Evolutionary conservation across 169 alveolate genomes (phyloP).

Genomic region (Plasmodium chabaudi): DNA sequence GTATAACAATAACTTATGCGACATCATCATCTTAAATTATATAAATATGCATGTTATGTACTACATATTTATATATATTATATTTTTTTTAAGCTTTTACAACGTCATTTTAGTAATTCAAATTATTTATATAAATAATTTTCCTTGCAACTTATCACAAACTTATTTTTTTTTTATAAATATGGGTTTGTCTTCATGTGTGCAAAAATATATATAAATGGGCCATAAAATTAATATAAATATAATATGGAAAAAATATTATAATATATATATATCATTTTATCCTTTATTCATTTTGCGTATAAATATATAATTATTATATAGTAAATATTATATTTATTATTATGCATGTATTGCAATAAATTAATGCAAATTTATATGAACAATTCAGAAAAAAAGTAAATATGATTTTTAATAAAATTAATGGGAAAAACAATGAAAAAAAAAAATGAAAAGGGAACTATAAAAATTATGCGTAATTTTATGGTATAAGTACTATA

Average conservation of each 20-base stretch:
- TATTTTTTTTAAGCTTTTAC: too few species aligned
- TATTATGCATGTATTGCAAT: neutral
- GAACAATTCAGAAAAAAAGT: slow-evolving; percentile 12
- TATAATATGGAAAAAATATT: too few species aligned
- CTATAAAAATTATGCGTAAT: slow-evolving; percentile 15
- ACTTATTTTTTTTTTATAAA: neutral
- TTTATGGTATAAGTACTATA: slow-evolving; percentile 15
- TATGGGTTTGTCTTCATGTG: slow-evolving; percentile 56
- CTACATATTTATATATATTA: too few species aligned
- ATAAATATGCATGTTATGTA: too few species aligned
- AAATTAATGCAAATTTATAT: neutral
- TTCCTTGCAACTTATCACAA: too few species aligned
- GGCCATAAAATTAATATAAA: neutral
- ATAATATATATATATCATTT: too few species aligned
- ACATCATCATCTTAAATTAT: too few species aligned
- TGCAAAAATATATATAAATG: slow-evolving; percentile 37
- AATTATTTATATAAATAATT: too few species aligned
- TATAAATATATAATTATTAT: too few species aligned
- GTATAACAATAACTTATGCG: too few species aligned
- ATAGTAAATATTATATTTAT: neutral
- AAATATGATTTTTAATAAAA: slow-evolving; percentile 12
- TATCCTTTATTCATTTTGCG: too few species aligned
- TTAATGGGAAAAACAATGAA: neutral
- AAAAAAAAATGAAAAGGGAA: slow-evolving; percentile 24
- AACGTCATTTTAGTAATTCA: too few species aligned